Conservation (phyloP, 2,329 filamentous ascomycete species). For the Parastagonospora avenae region DNA sequence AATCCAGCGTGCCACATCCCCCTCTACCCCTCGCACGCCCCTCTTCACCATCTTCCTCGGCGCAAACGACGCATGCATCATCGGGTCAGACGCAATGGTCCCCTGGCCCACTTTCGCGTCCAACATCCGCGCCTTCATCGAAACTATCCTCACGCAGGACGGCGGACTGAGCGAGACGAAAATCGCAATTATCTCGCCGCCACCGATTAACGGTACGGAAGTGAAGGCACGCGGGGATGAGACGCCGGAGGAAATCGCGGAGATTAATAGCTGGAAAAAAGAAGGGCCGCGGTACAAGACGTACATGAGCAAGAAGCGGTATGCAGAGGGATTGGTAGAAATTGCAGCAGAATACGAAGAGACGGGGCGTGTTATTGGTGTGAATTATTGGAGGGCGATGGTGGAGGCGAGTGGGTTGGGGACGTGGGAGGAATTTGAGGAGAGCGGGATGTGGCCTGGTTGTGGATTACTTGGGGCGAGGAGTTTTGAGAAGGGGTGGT, state of each 20-base stretch:
- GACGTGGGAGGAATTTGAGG: slow-evolving; percentile 26
- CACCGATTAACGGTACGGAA: slow-evolving; percentile 40
- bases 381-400: slow-evolving; percentile 44
- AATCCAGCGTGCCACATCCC: slow-evolving; percentile 21
- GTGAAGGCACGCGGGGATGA: neutral
- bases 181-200: slow-evolving; percentile 46
- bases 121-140: slow-evolving; percentile 44
- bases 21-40: slow-evolving; percentile 32
- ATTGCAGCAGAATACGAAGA: slow-evolving; percentile 42
- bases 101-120: slow-evolving; percentile 40
- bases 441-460: slow-evolving; percentile 36
- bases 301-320: slow-evolving; percentile 47
- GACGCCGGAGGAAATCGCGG: slow-evolving; percentile 6
- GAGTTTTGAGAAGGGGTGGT: slow-evolving; percentile 42
- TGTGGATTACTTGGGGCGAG: slow-evolving; percentile 39
- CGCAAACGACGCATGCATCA: slow-evolving; percentile 47
- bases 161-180: slow-evolving; percentile 35
- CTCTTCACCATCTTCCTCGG: slow-evolving; percentile 50
- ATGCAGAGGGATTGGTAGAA: slow-evolving; percentile 45
- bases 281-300: slow-evolving; percentile 33
- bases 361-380: slow-evolving; percentile 38
- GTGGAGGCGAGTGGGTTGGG: slow-evolving; percentile 30
- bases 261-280: slow-evolving; percentile 12
- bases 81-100: slow-evolving; percentile 19
- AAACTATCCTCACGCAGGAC: slow-evolving; percentile 39